phyloP scores from a whole-genome alignment of 2,329 filamentous ascomycete species.

The Claviceps spartinae region DNA sequence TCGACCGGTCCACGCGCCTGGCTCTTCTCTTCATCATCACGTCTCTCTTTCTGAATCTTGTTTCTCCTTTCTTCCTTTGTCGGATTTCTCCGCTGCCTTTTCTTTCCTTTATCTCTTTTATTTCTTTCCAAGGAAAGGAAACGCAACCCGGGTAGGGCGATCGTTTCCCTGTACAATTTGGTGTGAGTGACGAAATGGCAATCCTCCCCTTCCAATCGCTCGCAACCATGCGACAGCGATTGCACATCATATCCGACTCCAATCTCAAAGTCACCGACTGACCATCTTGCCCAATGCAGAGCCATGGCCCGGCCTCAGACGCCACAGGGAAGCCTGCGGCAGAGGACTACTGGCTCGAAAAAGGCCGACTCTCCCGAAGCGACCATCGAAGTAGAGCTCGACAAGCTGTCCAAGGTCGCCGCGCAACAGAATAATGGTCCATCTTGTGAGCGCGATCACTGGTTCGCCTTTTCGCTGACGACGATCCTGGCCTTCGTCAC shows the following conservation, averaged over 20 bases:
- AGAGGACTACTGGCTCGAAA: conserved; percentile 40
- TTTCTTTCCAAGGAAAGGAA: background rate
- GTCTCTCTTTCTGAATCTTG: conserved; percentile 5
- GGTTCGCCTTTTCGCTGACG: conserved; percentile 61
- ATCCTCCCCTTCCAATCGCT: background rate
- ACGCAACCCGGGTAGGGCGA: background rate
- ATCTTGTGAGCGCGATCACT: conserved; percentile 68
- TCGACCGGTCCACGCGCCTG: conserved; percentile 1
- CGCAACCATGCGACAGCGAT: background rate
- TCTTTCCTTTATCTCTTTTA: background rate
- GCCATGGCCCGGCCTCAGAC: conserved; percentile 35
- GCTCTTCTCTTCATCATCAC: background rate
- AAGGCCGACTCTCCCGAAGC: conserved; percentile 28
- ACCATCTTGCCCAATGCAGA: conserved; percentile 9
- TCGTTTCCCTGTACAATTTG: background rate
- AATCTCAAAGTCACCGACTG: background rate
- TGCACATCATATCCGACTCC: background rate
- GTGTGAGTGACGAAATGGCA: conserved; percentile 1
- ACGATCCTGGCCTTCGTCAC: conserved; percentile 79
- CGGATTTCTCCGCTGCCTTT: background rate
- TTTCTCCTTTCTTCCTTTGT: background rate
- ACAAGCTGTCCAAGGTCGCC: conserved; percentile 31
- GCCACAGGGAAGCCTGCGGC: conserved; percentile 45
- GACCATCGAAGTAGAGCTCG: conserved; percentile 33
- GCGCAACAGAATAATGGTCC: conserved; percentile 18